Evolutionary conservation across 495 filamentous ascomycete genomes (phyloP), one percentile per base, ranked within the genome.

Genomic region (Tetracladium marchalianum): DNA sequence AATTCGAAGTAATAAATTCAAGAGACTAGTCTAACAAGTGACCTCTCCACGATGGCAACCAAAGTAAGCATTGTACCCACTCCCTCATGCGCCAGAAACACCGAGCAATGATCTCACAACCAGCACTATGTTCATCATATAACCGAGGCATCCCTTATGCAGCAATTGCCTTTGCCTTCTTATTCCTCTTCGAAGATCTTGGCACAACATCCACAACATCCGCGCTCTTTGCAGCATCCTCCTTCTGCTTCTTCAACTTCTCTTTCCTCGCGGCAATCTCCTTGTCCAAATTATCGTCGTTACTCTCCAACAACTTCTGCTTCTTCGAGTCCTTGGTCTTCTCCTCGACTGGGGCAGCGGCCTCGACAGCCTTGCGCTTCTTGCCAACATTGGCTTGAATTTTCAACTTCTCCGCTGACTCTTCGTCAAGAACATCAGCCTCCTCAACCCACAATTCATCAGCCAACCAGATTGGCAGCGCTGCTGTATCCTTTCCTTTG

Each of bases 391-490:
- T 81, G 47, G 68, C 65, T 56, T 70, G 69, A 60, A 78, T 76
- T 18, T 62, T 62, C 39, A 67, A 64, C 35, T 63, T 59, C 31
- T 71, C 68, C 41, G 68, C 69, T 36, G 75, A 62, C 43, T 77
- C 77, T 55, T 80, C 68, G 4, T 73, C 65, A 6, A 94, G 64
- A 5, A 96, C 82, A 63, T 94, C 85, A 16, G 64, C 70, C 52
- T 90, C 84, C 42, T 87, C 84, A 31, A 83, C 67, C 87, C 90
- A 98, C 43, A 98, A 66, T 68, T 97, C 85, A 56, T 82, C 78
- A 8, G 92, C 84, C 57, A 96, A 69, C 84, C 87, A 98, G 50
- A 98, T 80, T 11, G 92, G 92, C 54, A 98, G 68, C 11, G 90
- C 87, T 48, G 77, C 83, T 9, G 88, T 93, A 53, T 82, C 77